These are phyloP conservation scores for Oryza punctata DNA, from an alignment of 176 grass and related monocot species.

Conservation along the genomic window DNA sequence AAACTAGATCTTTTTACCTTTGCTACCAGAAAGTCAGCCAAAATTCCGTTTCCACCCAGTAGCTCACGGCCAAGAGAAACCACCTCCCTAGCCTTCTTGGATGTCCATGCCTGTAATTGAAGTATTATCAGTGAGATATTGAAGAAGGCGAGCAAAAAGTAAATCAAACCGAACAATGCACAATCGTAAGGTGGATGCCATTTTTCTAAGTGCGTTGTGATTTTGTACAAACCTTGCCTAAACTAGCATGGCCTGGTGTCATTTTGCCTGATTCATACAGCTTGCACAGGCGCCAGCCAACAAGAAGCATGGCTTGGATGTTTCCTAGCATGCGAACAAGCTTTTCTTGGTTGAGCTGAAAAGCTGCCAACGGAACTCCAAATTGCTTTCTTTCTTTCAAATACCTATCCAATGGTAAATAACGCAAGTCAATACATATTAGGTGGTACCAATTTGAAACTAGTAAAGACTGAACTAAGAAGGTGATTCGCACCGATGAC, in stretches of 20 bases:
- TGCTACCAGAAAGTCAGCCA: slow-evolving; percentile 94
- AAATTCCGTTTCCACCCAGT: slow-evolving; percentile 90
- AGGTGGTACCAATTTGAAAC: not conserved
- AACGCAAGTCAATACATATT: not conserved
- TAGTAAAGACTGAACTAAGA: not conserved
- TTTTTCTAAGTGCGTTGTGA: not conserved
- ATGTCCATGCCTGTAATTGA: slow-evolving; percentile 74
- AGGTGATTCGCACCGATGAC: slow-evolving; percentile 57
- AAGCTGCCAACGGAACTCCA: slow-evolving; percentile 85
- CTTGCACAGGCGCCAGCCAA: slow-evolving; percentile 96
- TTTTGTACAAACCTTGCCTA: slow-evolving; percentile 71
- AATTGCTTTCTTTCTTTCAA: slow-evolving; percentile 94
- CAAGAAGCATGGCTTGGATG: slow-evolving; percentile 88
- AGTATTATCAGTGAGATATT: not conserved
- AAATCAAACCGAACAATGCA: not conserved
- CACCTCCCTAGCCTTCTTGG: slow-evolving; percentile 74
- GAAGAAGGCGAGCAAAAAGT: not conserved
- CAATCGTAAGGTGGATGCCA: not conserved
- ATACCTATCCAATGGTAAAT: slow-evolving; percentile 55
- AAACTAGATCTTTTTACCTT: slow-evolving; percentile 55
- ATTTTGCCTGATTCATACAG: slow-evolving; percentile 93
- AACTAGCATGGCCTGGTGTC: slow-evolving; percentile 84
- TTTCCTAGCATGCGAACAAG: slow-evolving; percentile 95
- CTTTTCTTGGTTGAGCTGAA: slow-evolving; percentile 99
- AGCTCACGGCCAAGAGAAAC: slow-evolving; percentile 88